Evolutionary conservation across 2,329 filamentous ascomycete genomes (phyloP), one percentile per base, ranked within the genome.

Genomic region (Kalaharituber pfeilii): DNA sequence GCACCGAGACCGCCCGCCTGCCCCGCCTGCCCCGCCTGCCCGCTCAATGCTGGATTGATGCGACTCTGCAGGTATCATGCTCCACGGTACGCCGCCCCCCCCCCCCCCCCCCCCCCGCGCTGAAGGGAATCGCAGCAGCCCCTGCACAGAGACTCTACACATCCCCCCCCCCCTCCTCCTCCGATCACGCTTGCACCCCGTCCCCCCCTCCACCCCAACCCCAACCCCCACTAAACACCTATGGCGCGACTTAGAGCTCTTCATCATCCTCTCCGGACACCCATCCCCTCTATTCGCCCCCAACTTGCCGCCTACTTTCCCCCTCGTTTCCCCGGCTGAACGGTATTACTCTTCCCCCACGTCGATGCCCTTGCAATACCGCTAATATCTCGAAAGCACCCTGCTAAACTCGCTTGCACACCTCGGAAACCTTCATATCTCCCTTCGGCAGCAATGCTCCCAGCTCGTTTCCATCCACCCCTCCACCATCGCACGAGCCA

Each of bases 261-360:
- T 96, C 69, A 82, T 98, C 69, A 89, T 88, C 68, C 81, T 96
- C 69, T 93, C 88, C 65, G 89, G 91, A 62, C 86, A 96, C 71
- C 83, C 85, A 60, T 95, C 89, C 60, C 83, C 87, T 62, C 78
- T 96, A 66, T 84, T 95, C 71, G 76, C 77, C 67, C 66, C 71
- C 62, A 67, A 72, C 53, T 57, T 62, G n/a, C 60, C 69, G 63
- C 65, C 69, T 63, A 68, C 72, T 63, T 72, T 71, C 60, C 67
- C 71, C 65, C 69, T 70, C 63, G 67, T 72, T 64, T 69, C 64
- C 67, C 72, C 63, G 67, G 75, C 65, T 68, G 82, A 69, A 66
- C 68, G 55, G 54, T 53, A 70, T 15, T 52, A n/a, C n/a, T n/a
- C 33, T 39, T 39, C 7, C 20, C 33, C 15, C 33, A 18, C 33